Evolutionary conservation across 2,329 filamentous ascomycete species (phyloP), one percentile per base, ranked within the genome.

Genomic region (Trichophyton simii): DNA sequence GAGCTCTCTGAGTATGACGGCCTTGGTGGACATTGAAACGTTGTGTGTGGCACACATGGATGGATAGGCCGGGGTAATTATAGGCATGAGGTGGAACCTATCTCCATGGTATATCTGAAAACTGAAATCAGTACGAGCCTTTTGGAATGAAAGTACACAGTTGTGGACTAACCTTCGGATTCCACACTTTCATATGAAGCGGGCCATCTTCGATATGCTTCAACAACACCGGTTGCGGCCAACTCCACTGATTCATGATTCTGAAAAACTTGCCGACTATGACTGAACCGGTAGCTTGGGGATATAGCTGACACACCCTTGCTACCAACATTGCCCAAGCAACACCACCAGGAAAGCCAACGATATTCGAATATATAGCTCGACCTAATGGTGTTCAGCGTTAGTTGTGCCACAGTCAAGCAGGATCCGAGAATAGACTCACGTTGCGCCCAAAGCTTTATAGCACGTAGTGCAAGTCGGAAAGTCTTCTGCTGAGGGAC

Each of bases 41-140:
- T 96, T 97, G 78, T 95, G 94, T 0, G 94, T 97, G 1, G 94
- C 87, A 73, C 94, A 97, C 91, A 96, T 97, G 58, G 91, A 95
- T 2, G 94, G 94, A 72, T 96, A 97, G 0, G 94, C 91, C 1
- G 94, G 94, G 1, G 94, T 99, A 70, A 99, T 97, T 73, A 99
- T 89, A 31, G 94, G 94, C 94, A 99, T 99, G 59, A 96, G 79
- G 73, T 97, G 92, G 66, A 85, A 88, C 50, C 83, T 83, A 73
- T 97, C 94, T 60, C 84, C 83, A 63, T 85, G 84, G 72, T 95
- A 95, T 34, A 91, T 78, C 81, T 89, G 63, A 48, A 22, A 1
- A 22, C 31, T 13, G 5, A 34, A 9, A n/a, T 58, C 13, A 58
- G 55, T 9, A 18, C 7, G 1, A 20, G 7, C 3, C 34, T 9